Percentiles rank a stretch among this genome's conserved stretches.
Evolutionary conservation across 2,329 filamentous ascomycete species (phyloP).

Genomic region (Fusarium denticulatum): DNA sequence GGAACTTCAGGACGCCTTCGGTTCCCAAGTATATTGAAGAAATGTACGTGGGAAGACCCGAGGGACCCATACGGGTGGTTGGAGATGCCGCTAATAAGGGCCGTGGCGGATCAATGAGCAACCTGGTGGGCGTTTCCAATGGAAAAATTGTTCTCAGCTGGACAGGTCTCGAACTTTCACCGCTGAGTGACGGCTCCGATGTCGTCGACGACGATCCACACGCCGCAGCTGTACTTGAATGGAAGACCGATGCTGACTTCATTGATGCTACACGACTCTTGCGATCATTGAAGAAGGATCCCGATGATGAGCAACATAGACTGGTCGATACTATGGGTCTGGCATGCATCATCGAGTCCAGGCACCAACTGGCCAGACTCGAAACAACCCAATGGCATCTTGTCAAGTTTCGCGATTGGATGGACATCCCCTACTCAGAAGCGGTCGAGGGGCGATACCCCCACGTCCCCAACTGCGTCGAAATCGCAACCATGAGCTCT

Average conservation of each 20-base stretch:
- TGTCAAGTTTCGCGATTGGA: conserved; percentile 6
- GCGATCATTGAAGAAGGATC: conserved; percentile 11
- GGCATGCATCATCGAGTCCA: conserved; percentile 6
- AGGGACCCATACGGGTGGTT: neutral
- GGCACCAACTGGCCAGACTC: neutral
- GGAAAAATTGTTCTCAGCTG: conserved; percentile 4
- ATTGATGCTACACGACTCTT: conserved; percentile 3
- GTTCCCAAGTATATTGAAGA: conserved; percentile 6
- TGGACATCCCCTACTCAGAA: conserved; percentile 4
- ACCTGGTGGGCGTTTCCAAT: conserved; percentile 1
- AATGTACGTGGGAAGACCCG: conserved; percentile 6
- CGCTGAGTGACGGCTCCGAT: conserved; percentile 5
- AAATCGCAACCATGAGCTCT: conserved; percentile 8
- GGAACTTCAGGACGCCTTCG: conserved; percentile 1
- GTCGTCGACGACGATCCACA: conserved; percentile 8
- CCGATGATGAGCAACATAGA: conserved; percentile 7
- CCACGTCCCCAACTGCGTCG: neutral
- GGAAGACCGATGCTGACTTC: conserved; percentile 5
- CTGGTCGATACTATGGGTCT: conserved; percentile 6
- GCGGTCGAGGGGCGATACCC: conserved; percentile 1
- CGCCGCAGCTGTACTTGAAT: conserved; percentile 9
- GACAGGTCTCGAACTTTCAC: conserved; percentile 3
- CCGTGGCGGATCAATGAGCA: neutral
- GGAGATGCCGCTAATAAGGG: conserved; percentile 1
- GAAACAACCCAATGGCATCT: conserved; percentile 8